Conservation (phyloP, 441 rosid genomes). For the Metrosideros polymorpha region DNA sequence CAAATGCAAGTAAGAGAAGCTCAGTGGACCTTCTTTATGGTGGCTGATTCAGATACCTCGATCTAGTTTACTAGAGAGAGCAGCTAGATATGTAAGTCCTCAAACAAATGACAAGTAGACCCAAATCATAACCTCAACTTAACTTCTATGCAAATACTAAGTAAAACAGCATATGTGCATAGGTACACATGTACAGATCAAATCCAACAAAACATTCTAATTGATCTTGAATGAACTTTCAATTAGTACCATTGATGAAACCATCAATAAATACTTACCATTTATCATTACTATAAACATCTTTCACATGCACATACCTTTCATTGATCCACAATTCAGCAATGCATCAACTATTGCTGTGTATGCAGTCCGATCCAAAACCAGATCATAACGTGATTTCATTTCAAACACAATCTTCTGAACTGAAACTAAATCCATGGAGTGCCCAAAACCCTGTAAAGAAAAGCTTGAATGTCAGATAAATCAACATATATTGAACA, state of each 20-base stretch:
- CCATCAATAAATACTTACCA: not conserved
- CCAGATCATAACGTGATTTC: constrained; percentile 34
- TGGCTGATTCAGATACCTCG: not conserved
- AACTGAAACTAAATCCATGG: constrained; percentile 38
- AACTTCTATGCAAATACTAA: not conserved
- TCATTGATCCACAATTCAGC: constrained; percentile 46
- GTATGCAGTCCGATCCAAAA: constrained; percentile 56
- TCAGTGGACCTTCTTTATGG: not conserved
- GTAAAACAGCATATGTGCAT: not conserved
- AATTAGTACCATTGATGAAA: not conserved
- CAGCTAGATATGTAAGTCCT: not conserved
- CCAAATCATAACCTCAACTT: not conserved
- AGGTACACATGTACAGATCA: not conserved
- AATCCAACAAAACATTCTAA: not conserved
- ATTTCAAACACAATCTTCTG: constrained; percentile 39
- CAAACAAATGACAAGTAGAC: not conserved
- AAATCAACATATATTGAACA: not conserved
- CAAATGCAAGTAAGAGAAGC: not conserved
- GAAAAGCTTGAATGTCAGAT: not conserved
- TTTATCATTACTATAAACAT: not conserved
- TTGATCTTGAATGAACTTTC: not conserved
- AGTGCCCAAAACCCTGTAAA: constrained; percentile 48
- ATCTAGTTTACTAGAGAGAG: not conserved
- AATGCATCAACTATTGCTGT: constrained; percentile 60
- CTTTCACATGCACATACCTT: constrained; percentile 22